Evolutionary conservation across 208 protist species (phyloP), one percentile per base, ranked within the genome.

Genomic region (Trypanosoma scelopori): DNA sequence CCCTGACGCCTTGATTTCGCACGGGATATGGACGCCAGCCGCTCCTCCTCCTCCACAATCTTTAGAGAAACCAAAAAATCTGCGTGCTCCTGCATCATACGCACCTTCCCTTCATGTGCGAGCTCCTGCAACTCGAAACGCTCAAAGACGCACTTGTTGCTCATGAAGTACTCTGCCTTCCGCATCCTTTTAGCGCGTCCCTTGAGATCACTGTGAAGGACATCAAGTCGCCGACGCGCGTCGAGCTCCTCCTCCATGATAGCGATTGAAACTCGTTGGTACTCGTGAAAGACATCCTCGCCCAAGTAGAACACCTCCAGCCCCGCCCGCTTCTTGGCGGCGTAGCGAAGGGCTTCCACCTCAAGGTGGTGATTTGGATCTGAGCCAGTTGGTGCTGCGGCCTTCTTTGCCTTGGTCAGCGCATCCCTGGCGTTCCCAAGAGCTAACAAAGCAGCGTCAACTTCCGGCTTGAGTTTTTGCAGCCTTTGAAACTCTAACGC

Each of bases 61-160:
- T 73, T 52, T 20, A 84, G 41, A 13, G 84, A 84, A 7, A 79
- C 13, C 13, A 91, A 47, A 50, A 49, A 87, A 61, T 82, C 81
- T 1, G 43, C 7, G 5, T 79, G 59, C 63, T 87, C 81, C 27
- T 85, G 75, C 22, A 69, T 65, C 58, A 79, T 64, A 5, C 15
- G 18, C 43, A 25, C n/a, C 56, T 85, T 85, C 23, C 78, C 76
- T 39, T 66, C 23, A 15, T 69, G 6, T 13, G 55, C 72, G 5
- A 35, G 42, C 41, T 91, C 76, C 28, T 77, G 60, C 11, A 87
- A 12, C 16, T 50, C 42, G 27, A 87, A 78, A 37, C 81, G 78
- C 22, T 74, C 69, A 60, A 76, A 79, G 13, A 81, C 82, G 62
- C 78, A 84, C 30, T 65, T 74, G 4, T 73, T 71, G n/a, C 65